These are phyloP conservation scores for Saccharomyces mikatae DNA, from an alignment of 805 yeast genomes.

Conservation along the genomic window DNA sequence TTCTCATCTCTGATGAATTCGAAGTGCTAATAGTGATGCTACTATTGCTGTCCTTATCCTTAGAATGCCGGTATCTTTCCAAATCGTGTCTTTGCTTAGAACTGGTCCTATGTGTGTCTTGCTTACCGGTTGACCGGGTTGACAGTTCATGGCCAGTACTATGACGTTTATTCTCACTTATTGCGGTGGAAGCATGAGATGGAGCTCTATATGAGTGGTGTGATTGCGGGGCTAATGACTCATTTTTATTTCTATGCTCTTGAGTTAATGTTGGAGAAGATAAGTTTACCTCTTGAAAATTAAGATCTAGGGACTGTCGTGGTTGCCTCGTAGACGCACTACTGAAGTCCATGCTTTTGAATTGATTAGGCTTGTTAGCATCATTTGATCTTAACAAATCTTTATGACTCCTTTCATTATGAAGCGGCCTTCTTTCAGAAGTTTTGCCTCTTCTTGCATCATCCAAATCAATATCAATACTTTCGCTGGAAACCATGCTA, in stretches of 20 bases:
- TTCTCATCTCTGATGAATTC: constrained; percentile 11
- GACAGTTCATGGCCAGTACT: constrained; percentile 2
- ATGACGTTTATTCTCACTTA: not conserved
- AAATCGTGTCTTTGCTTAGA: constrained; percentile 4
- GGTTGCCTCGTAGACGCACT: not conserved
- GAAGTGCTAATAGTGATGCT: constrained; percentile 9
- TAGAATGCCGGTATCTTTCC: constrained; percentile 10
- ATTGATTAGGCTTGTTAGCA: not conserved
- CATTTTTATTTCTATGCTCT: constrained; percentile 5
- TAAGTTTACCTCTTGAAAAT: constrained; percentile 3
- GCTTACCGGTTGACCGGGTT: not conserved
- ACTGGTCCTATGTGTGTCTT: not conserved
- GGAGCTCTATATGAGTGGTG: not conserved
- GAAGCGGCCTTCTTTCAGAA: constrained; percentile 1
- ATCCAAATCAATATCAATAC: constrained; percentile 13
- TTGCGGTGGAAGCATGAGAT: constrained; percentile 1
- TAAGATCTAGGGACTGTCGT: not conserved
- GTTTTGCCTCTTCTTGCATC: constrained; percentile 9
- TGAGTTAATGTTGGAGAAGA: constrained; percentile 4
- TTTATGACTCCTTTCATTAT: not conserved
- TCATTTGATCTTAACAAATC: not conserved
- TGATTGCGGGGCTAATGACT: not conserved
- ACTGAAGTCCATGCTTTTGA: not conserved
- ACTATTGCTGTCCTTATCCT: constrained; percentile 12
- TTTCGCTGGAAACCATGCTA: constrained; percentile 16